Evolutionary conservation across 805 yeast genomes (phyloP), one percentile per base, ranked within the genome.

Genomic region (Candida ficus): DNA sequence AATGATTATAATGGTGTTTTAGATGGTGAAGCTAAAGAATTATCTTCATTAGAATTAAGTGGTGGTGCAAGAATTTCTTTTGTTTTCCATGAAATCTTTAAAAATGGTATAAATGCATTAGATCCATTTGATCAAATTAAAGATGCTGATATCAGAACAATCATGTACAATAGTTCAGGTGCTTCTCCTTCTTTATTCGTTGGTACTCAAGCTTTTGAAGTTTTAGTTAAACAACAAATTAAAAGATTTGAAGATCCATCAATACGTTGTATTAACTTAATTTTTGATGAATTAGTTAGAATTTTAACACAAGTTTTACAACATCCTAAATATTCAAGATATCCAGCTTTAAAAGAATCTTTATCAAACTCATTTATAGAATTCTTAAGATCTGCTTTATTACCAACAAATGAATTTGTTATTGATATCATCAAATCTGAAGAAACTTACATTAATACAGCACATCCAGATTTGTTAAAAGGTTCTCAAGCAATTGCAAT

Each of bases 11-110:
- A 79, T 45, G 91, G 93, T 13, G 86, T 91, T 31, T 70, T 93
- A 53, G 93, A 86, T 56, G 99, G 99, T 66, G 91, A 87, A 62
- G 83, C 93, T 20, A 85, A 78, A 62, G 99, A 93, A 57, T 71
- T 93, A 49, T 79, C 95, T 8, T 79, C 90, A 9, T 77, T 82
- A 56, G 99, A 93, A 67, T 75, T 93, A 52, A 84, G 95, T 50
- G 99, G 99, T 60, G 99, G 96, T 65, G 99, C 99, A 0, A 84
- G 99, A 73, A 85, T 91, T 47, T 82, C 95, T 23, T 93, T 89
- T 70, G 98, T 91, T 16, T 93, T 91, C 71, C 98, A 91, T 62
- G 98, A 91, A 68, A 84, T 93, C 43, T 91, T 80, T 70, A 83
- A 91, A 59, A 90, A 87, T 61, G 98, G 98, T 67, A 75, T 91